Percentiles rank a stretch among this genome's conserved stretches.
Conservation (phyloP, 345 rosid species). For the Arabidopsis arenosa region DNA sequence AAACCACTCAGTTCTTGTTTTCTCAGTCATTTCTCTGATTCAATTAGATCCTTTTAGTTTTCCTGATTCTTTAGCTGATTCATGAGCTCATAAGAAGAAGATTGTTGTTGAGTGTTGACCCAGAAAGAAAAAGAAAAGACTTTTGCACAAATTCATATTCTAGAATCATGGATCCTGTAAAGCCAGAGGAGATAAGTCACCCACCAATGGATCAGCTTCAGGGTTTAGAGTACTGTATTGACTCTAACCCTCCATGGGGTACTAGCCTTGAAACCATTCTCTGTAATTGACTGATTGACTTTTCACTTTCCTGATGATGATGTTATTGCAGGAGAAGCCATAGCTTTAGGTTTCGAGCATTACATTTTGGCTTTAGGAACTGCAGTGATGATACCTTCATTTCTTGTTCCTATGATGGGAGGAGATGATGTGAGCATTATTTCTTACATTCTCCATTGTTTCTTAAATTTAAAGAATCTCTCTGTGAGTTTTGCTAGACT, state of each 20-base stretch:
- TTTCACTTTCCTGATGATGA: slow-evolving; percentile 13
- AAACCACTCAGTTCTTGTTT: slow-evolving; percentile 23
- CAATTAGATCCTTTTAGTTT: slow-evolving; percentile 32
- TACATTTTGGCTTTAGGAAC: slow-evolving; percentile 94
- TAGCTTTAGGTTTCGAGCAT: slow-evolving; percentile 95
- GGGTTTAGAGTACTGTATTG: slow-evolving; percentile 97
- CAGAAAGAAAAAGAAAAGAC: not conserved
- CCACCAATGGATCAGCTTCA: slow-evolving; percentile 99
- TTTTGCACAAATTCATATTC: slow-evolving; percentile 21
- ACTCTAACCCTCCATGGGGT: slow-evolving; percentile 99
- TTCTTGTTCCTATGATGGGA: slow-evolving; percentile 98
- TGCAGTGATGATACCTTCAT: slow-evolving; percentile 98
- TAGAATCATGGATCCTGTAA: slow-evolving; percentile 72
- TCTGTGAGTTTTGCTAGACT: not conserved
- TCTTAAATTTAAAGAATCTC: not conserved
- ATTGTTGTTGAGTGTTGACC: slow-evolving; percentile 29
- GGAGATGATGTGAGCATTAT: slow-evolving; percentile 71
- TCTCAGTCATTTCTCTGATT: slow-evolving; percentile 31
- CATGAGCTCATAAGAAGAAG: slow-evolving; percentile 33
- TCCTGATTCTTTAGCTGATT: slow-evolving; percentile 26
- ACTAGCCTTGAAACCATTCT: slow-evolving; percentile 20
- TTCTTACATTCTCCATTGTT: not conserved
- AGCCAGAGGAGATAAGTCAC: slow-evolving; percentile 87
- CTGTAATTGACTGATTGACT: not conserved
- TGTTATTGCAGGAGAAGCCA: slow-evolving; percentile 77